phyloP scores from a whole-genome alignment of 305 asterid species.

The Rubia balearica region DNA sequence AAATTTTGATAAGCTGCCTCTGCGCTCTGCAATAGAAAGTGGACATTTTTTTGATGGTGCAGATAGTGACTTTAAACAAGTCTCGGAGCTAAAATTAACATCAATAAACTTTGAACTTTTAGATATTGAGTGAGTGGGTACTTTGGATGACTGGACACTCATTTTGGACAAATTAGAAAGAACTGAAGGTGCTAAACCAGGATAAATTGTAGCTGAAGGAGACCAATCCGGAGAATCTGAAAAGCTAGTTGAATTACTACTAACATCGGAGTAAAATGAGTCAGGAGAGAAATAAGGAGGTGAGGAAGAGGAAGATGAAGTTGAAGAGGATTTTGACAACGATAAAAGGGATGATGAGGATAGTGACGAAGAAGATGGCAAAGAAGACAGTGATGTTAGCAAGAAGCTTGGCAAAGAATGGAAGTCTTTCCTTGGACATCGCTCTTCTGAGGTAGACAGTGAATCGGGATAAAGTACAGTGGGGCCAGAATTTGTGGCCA shows the following conservation, averaged over 20 bases:
- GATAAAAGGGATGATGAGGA: conserved; percentile 21
- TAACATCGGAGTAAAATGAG: conserved; percentile 37
- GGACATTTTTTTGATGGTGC: conserved; percentile 27
- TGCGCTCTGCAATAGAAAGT: conserved; percentile 38
- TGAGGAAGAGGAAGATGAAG: conserved; percentile 29
- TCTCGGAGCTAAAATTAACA: conserved; percentile 35
- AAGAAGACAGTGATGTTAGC: conserved; percentile 20
- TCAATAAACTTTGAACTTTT: conserved; percentile 41
- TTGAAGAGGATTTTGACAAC: conserved; percentile 12
- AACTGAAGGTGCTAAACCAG: conserved; percentile 26
- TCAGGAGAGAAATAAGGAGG: conserved; percentile 43
- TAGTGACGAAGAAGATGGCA: conserved; percentile 24
- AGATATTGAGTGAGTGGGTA: conserved; percentile 42
- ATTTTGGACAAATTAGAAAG: conserved; percentile 23
- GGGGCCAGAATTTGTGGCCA: conserved; percentile 33
- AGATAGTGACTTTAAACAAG: conserved; percentile 30
- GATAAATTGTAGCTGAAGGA: conserved; percentile 27
- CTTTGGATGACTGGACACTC: conserved; percentile 29
- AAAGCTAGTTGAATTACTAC: conserved; percentile 28
- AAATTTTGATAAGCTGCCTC: conserved; percentile 35
- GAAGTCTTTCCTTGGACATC: conserved; percentile 18
- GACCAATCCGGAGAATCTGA: conserved; percentile 39
- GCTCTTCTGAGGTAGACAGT: conserved; percentile 12
- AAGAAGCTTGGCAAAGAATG: conserved; percentile 20
- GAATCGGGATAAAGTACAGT: conserved; percentile 39